These are phyloP conservation scores for Nicotiana undulata DNA, from an alignment of 257 asterid species.

Conservation along the genomic window DNA sequence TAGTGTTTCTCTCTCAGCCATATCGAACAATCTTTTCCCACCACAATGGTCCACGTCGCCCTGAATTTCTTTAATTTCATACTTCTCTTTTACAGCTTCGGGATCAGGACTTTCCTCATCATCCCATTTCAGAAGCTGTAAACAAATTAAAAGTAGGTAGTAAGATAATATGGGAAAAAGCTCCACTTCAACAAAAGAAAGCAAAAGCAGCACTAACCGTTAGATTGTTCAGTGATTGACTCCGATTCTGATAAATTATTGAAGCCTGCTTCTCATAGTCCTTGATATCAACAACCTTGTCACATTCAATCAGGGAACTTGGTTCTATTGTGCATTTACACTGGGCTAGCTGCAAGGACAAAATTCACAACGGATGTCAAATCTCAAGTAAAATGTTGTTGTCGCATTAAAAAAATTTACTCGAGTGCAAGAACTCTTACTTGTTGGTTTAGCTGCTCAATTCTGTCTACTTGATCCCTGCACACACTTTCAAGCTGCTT, in stretches of 20 bases:
- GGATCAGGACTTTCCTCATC: slow-evolving; percentile 30
- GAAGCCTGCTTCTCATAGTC: slow-evolving; percentile 29
- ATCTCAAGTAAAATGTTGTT: neutral
- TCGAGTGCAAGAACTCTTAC: slow-evolving; percentile 19
- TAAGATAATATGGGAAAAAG: neutral
- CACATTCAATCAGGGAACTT: slow-evolving; percentile 15
- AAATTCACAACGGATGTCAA: neutral
- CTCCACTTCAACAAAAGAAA: neutral
- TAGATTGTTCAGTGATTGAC: slow-evolving; percentile 16
- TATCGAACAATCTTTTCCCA: slow-evolving; percentile 26
- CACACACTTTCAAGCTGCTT: slow-evolving; percentile 63
- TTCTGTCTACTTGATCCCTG: slow-evolving; percentile 69
- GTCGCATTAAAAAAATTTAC: neutral
- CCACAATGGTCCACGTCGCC: slow-evolving; percentile 14
- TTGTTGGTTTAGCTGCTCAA: slow-evolving; percentile 63
- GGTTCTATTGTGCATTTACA: slow-evolving; percentile 35
- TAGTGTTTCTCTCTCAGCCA: slow-evolving; percentile 60
- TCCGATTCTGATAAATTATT: slow-evolving; percentile 32
- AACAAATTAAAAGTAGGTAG: neutral
- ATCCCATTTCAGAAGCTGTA: slow-evolving; percentile 61
- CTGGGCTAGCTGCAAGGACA: slow-evolving; percentile 55
- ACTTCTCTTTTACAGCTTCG: slow-evolving; percentile 48
- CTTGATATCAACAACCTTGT: neutral
- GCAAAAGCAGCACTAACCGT: slow-evolving; percentile 25
- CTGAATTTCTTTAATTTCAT: slow-evolving; percentile 48